A percentile compares a stretch with the other conserved stretches of the same genome.
phyloP scores from a whole-genome alignment of 2,329 filamentous ascomycete genomes.

The Ophiostoma himal-ulmi region DNA sequence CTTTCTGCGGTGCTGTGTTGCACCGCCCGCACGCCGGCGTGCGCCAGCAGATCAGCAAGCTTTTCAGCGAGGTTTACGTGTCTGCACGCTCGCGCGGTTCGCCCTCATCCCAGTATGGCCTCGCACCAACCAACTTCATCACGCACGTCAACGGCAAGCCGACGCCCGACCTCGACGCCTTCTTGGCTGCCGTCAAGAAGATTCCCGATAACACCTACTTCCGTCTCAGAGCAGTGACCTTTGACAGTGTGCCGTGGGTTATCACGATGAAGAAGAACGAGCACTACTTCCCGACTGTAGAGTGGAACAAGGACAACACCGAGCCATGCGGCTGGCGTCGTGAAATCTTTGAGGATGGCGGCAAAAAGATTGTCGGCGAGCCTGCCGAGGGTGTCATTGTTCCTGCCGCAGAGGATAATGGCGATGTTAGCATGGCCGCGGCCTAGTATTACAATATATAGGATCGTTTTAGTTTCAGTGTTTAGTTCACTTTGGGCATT shows the following conservation, averaged over 20 bases:
- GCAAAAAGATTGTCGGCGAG: constrained; percentile 49
- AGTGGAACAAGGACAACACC: constrained; percentile 59
- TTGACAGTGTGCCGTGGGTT: constrained; percentile 98
- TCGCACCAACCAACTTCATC: constrained; percentile 95
- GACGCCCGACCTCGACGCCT: constrained; percentile 74
- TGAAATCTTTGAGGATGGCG: constrained; percentile 55
- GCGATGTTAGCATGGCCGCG: constrained; percentile 29
- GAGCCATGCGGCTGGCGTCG: constrained; percentile 58
- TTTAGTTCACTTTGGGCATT: neutral
- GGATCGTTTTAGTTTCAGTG: neutral
- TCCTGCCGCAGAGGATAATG: constrained; percentile 37
- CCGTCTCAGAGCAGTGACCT: constrained; percentile 92
- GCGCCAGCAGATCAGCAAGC: constrained; percentile 90
- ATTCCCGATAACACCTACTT: constrained; percentile 98
- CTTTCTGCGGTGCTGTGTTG: constrained; percentile 90
- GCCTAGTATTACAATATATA: neutral
- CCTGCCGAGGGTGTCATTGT: constrained; percentile 44
- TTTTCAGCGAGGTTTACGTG: constrained; percentile 95
- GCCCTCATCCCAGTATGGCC: constrained; percentile 80
- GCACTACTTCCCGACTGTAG: constrained; percentile 76
- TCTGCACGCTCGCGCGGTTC: constrained; percentile 78
- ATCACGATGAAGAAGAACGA: constrained; percentile 99
- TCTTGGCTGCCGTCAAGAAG: constrained; percentile 73
- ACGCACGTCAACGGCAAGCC: constrained; percentile 87
- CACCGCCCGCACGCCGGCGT: constrained; percentile 95